phyloP scores from a whole-genome alignment of 2,329 filamentous ascomycete genomes.

The Neonectria magnoliae region DNA sequence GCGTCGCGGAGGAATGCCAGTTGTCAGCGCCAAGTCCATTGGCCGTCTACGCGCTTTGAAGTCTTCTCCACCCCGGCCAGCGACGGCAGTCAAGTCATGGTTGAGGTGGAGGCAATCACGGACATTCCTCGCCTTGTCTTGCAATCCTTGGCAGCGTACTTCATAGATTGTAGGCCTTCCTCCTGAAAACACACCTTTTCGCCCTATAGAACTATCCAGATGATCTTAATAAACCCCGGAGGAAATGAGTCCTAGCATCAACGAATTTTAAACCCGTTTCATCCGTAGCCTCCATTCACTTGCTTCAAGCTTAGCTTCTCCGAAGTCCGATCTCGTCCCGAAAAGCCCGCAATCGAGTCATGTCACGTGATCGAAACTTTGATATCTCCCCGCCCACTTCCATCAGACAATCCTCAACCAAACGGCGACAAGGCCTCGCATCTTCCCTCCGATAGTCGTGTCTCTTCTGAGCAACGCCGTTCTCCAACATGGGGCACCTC shows the following conservation, averaged over 20 bases:
- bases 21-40: background rate
- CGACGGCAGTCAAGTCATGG: background rate
- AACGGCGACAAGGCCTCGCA: background rate
- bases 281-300: background rate
- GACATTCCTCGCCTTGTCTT: background rate
- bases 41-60: background rate
- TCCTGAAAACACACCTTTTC: background rate
- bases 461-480: background rate
- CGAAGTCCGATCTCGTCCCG: background rate
- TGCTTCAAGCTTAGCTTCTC: background rate
- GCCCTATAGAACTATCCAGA: background rate
- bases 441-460: background rate
- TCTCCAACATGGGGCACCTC: conserved; percentile 25
- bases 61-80: background rate
- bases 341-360: background rate
- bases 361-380: background rate
- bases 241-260: background rate
- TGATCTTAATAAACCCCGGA: background rate
- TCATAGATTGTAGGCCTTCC: background rate
- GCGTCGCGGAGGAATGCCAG: background rate
- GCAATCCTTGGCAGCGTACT: no score
- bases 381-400: background rate
- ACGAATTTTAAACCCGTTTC: background rate
- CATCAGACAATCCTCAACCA: background rate
- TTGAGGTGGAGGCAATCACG: background rate